These are phyloP conservation scores for Kwoniella mangroviensis DNA, from an alignment of 768 basidiomycete genomes.

Conservation along the genomic window DNA sequence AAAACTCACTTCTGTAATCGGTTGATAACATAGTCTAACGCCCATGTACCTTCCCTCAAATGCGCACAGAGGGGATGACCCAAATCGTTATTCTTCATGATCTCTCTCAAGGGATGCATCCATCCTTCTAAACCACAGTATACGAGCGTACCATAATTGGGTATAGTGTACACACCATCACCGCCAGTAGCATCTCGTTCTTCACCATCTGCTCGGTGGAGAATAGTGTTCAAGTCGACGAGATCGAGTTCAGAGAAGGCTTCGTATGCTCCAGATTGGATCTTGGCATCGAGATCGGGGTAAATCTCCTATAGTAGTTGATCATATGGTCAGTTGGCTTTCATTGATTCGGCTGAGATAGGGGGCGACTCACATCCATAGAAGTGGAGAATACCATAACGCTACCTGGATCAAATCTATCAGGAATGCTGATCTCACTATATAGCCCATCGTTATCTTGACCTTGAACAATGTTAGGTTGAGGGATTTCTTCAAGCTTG, in stretches of 20 bases:
- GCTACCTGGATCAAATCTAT: constrained; percentile 91
- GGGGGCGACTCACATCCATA: constrained; percentile 61
- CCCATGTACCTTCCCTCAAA: constrained; percentile 86
- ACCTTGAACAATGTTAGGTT: constrained; percentile 67
- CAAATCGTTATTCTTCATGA: constrained; percentile 89
- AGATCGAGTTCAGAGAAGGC: constrained; percentile 76
- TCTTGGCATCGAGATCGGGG: constrained; percentile 71
- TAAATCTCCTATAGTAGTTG: constrained; percentile 63
- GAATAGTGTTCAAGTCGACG: constrained; percentile 82
- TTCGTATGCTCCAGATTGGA: constrained; percentile 70
- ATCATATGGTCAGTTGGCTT: not conserved
- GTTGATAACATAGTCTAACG: constrained; percentile 80
- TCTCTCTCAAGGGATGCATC: constrained; percentile 84
- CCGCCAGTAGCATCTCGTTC: constrained; percentile 87
- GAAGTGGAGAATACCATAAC: constrained; percentile 91
- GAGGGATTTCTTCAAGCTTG: constrained; percentile 68
- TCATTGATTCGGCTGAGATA: not conserved
- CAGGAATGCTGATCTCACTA: constrained; percentile 80
- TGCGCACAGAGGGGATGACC: constrained; percentile 90
- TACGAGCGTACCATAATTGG: constrained; percentile 71
- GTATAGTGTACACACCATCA: constrained; percentile 80
- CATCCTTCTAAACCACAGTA: constrained; percentile 98
- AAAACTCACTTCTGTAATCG: constrained; percentile 71
- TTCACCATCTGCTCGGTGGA: constrained; percentile 89
- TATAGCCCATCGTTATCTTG: constrained; percentile 71